A percentile compares a stretch with the other conserved stretches of the same genome.
These are phyloP conservation scores for Fraxinus ornus DNA, from an alignment of 305 asterid genomes.

Conservation along the genomic window DNA sequence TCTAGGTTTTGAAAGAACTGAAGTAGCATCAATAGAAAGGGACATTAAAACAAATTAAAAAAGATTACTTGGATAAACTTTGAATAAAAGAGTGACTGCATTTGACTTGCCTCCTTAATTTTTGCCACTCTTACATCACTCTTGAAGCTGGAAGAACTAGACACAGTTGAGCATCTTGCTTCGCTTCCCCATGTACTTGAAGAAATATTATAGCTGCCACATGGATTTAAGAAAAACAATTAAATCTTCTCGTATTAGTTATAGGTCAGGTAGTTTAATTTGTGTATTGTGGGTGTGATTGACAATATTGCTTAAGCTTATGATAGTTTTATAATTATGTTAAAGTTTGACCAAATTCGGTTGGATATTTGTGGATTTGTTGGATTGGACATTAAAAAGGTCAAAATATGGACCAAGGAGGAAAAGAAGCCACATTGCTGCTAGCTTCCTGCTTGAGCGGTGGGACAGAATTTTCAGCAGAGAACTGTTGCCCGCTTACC, in stretches of 20 bases:
- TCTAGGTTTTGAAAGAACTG: slow-evolving; percentile 74
- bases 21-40: neutral
- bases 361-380: no score
- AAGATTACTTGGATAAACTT: slow-evolving; percentile 7
- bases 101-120: slow-evolving; percentile 69
- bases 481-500: no score
- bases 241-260: slow-evolving; percentile 1
- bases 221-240: slow-evolving; percentile 16
- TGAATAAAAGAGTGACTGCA: slow-evolving; percentile 1
- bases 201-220: slow-evolving; percentile 43
- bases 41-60: neutral
- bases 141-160: slow-evolving; percentile 63
- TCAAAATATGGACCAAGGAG: no score
- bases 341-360: no score
- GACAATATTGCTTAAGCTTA: neutral
- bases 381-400: no score
- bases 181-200: slow-evolving; percentile 34
- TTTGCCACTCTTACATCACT: slow-evolving; percentile 85
- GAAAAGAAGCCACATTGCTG: no score
- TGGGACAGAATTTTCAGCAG: no score
- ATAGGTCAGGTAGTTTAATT: neutral
- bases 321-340: neutral
- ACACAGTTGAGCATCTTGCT: slow-evolving; percentile 40
- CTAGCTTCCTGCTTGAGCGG: no score
- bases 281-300: neutral